Base-by-base conservation (phyloP, 306 rosid species). In the Cicer bijugum region DNA sequence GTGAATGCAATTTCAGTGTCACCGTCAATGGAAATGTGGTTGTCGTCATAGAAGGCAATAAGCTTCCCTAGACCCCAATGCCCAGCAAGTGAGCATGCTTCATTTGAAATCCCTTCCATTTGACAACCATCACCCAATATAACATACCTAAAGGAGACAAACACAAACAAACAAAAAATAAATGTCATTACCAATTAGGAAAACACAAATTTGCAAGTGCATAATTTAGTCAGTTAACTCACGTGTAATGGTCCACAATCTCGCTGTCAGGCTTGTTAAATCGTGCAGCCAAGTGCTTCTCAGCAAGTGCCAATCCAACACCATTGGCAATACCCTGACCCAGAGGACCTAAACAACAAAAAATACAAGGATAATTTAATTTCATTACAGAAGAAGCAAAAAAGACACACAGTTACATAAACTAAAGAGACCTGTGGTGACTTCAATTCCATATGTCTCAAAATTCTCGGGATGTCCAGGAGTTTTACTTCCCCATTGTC, bases 1-100 rank as follows among this genome's bases (percentile, higher is more conserved):
- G 97, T 95, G 83, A 95, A 95, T 15, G 97, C 97, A 77, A 95
- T 95, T 43, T 90, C 96, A 0, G 97, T 95, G 85, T 92, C 97
- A 62, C 99, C 97, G 55, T 92, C 97, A 75, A 92, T 90, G 73
- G 97, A 95, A 84, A 95, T 95, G 86, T 95, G 99, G 85, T 95
- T 95, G 85, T 95, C 99, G 61, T 95, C 99, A 48, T 95, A 95
- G 9, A 95, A 82, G 45, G 96, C 96, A 60, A 95, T 95, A 48
- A 95, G 88, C 89, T 95, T 95, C 53, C 99, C 99, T 20, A 95
- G 89, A 38, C 99, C 99, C 99, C 97, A 95, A 66, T 95, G 99
- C 4, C 96, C 99, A 9, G 97, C 99, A 77, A 95, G 90, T 38
- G 99, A 95, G 87, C 77, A 70, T 2, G 35, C 99, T 81, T 95